A percentile compares a stretch with the other conserved stretches of the same genome.
Evolutionary conservation across 2,329 filamentous ascomycete genomes (phyloP).

Genomic region (Fusarium sp.): DNA sequence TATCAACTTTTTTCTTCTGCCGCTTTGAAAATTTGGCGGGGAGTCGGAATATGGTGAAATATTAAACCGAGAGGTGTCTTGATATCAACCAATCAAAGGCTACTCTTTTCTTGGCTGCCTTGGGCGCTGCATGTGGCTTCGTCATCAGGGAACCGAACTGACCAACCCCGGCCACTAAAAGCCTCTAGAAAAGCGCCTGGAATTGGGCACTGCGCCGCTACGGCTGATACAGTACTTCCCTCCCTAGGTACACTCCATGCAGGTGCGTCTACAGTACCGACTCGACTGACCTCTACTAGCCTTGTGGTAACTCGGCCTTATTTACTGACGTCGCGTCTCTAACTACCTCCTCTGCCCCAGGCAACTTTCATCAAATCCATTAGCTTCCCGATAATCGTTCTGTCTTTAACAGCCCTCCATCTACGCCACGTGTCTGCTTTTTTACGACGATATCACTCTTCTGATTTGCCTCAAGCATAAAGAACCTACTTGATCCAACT

Average conservation of each 20-base stretch:
- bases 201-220: conserved; percentile 14
- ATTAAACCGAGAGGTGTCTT: neutral
- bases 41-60: conserved; percentile 19
- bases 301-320: conserved; percentile 9
- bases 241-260: neutral
- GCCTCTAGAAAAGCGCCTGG: conserved; percentile 14
- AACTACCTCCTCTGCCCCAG: conserved; percentile 28
- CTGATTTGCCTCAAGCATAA: neutral
- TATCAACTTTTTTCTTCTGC: conserved; percentile 44
- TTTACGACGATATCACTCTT: neutral
- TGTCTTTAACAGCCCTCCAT: neutral
- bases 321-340: conserved; percentile 32
- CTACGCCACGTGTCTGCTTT: conserved; percentile 12
- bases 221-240: conserved; percentile 14
- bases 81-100: conserved; percentile 7
- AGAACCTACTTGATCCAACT: neutral
- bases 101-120: neutral
- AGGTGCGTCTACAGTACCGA: neutral
- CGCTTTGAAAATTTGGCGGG: conserved; percentile 48
- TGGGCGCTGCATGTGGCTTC: conserved; percentile 33
- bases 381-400: neutral
- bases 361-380: conserved; percentile 24
- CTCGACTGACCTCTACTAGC: neutral
- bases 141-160: conserved; percentile 34
- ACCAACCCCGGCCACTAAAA: conserved; percentile 41